Evolutionary conservation across 75 land plant genomes (phyloP).

Genomic region (Larix kaempferi): DNA sequence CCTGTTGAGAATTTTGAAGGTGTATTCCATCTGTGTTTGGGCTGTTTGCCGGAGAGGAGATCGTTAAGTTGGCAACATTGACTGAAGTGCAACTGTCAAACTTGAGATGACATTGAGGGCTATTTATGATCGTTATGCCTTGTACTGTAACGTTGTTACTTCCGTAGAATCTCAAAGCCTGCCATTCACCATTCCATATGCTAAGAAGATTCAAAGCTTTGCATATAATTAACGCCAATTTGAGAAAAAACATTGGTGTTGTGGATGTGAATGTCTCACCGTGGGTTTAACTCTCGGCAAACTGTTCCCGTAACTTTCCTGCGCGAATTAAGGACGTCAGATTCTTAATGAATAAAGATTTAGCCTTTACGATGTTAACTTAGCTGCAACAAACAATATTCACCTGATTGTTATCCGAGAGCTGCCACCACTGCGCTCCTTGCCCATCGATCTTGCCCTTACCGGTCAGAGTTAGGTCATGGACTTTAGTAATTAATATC

Average conservation of each 20-base stretch:
- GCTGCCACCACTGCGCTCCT: conserved; percentile 36
- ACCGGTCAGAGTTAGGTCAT: conserved; percentile 20
- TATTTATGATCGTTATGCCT: conserved; percentile 53
- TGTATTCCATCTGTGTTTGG: conserved; percentile 95
- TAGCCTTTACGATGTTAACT: too few relatives aligned
- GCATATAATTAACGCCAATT: background rate
- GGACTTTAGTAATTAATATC: conserved; percentile 30
- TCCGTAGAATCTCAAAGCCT: conserved; percentile 74
- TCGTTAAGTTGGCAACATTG: conserved; percentile 39
- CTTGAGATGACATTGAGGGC: conserved; percentile 81
- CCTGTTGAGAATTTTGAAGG: conserved; percentile 59
- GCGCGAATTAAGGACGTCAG: background rate
- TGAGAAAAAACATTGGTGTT: background rate
- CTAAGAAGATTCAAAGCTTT: too few relatives aligned
- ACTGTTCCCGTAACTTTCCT: background rate
- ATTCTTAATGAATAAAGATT: too few relatives aligned
- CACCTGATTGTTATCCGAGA: background rate
- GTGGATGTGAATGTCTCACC: background rate
- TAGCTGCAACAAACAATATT: background rate
- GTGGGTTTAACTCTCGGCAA: conserved; percentile 8
- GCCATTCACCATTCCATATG: background rate
- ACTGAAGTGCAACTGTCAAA: conserved; percentile 58
- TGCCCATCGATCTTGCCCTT: conserved; percentile 27
- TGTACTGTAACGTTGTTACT: conserved; percentile 61
- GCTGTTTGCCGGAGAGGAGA: conserved; percentile 62